Evolutionary conservation across 164 flowering plant genomes (phyloP).

Genomic region (Macadamia tetraphylla): DNA sequence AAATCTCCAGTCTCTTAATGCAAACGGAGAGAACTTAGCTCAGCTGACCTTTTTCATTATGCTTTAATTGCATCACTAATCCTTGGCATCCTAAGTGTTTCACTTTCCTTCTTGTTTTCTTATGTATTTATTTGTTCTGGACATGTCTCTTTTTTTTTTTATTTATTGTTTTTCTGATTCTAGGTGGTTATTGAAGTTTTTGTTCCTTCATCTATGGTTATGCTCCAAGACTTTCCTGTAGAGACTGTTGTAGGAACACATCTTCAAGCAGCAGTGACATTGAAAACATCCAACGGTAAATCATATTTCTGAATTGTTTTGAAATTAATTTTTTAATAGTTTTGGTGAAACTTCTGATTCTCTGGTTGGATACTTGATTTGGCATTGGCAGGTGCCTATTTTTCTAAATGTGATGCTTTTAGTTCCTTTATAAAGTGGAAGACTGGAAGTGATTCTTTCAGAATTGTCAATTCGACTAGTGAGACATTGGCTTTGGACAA

Average conservation of each 20-base stretch:
- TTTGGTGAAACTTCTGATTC: background rate
- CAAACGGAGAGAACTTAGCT: background rate
- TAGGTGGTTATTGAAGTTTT: constrained; percentile 76
- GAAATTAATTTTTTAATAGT: constrained; percentile 3
- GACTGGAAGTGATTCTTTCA: constrained; percentile 58
- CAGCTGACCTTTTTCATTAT: background rate
- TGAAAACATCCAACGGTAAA: constrained; percentile 72
- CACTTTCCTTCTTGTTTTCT: no score
- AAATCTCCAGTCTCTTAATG: no score
- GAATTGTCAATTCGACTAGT: constrained; percentile 40
- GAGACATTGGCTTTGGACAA: constrained; percentile 22
- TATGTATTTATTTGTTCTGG: no score
- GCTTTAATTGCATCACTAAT: background rate
- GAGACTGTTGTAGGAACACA: constrained; percentile 80
- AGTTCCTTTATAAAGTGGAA: constrained; percentile 60
- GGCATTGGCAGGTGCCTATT: constrained; percentile 50
- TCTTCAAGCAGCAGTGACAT: constrained; percentile 77
- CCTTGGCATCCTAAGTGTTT: no score
- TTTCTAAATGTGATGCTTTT: constrained; percentile 79
- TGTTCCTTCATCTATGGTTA: constrained; percentile 61
- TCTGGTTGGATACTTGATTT: constrained; percentile 8
- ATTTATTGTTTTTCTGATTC: background rate
- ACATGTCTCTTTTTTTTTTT: background rate
- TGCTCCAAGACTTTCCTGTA: constrained; percentile 71
- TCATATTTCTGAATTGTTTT: constrained; percentile 6